Percentiles rank a stretch among this genome's conserved stretches.
Conservation (phyloP, 1,139 yeast species). For the Pichia sp. region DNA sequence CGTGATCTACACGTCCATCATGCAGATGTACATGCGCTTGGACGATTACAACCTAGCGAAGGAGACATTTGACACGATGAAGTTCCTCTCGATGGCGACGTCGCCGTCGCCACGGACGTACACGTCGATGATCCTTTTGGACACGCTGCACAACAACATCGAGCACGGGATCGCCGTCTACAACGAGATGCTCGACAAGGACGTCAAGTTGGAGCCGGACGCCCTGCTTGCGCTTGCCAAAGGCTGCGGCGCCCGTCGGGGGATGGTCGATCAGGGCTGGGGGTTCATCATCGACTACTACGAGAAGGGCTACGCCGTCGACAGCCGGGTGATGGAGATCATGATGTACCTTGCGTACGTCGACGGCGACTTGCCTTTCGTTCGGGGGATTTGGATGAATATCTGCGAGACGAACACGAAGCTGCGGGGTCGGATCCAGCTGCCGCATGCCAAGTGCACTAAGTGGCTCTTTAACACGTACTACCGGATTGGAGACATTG, state of each 20-base stretch:
- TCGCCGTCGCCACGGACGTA: conserved; percentile 68
- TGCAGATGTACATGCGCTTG: conserved; percentile 61
- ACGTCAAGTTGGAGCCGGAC: conserved; percentile 24
- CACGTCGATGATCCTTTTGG: conserved; percentile 63
- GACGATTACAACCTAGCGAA: conserved; percentile 58
- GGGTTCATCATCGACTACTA: conserved; percentile 65
- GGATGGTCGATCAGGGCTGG: conserved; percentile 63
- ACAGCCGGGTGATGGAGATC: conserved; percentile 52
- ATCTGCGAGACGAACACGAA: conserved; percentile 26
- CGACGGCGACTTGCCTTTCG: conserved; percentile 73
- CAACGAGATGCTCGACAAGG: conserved; percentile 54
- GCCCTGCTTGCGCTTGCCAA: conserved; percentile 59
- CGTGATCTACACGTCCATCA: conserved; percentile 56
- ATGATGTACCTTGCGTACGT: conserved; percentile 70
- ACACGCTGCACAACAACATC: conserved; percentile 56
- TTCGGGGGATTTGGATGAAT: conserved; percentile 60
- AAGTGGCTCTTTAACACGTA: conserved; percentile 56
- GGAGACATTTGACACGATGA: conserved; percentile 79
- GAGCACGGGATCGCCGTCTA: conserved; percentile 75
- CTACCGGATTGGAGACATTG: conserved; percentile 33
- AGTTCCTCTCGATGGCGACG: conserved; percentile 60
- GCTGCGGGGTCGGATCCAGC: conserved; percentile 20
- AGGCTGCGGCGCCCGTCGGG: conserved; percentile 57
- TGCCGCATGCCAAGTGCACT: conserved; percentile 43
- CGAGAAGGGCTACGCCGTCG: conserved; percentile 46